Evolutionary conservation across 805 yeast genomes (phyloP).

Genomic region (Wickerhamiella siamensis): DNA sequence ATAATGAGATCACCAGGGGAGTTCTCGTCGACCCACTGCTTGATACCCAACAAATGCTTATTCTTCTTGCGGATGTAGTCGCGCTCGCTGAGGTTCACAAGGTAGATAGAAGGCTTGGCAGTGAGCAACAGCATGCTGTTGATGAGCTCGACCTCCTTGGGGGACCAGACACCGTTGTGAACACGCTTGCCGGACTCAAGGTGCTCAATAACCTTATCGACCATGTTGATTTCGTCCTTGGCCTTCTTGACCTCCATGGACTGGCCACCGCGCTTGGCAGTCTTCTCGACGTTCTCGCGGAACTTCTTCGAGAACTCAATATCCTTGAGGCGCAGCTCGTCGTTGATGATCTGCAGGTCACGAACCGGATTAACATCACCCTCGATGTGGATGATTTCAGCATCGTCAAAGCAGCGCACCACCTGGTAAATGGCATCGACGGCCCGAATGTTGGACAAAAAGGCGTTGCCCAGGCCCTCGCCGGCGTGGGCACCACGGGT

Average conservation of each 20-base stretch:
- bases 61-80: constrained; percentile 82
- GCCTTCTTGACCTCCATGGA: constrained; percentile 79
- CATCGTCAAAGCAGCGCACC: constrained; percentile 94
- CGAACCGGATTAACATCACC: constrained; percentile 93
- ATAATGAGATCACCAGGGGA: constrained; percentile 86
- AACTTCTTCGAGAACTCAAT: constrained; percentile 86
- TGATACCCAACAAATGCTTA: constrained; percentile 66
- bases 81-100: constrained; percentile 76
- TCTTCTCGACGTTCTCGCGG: constrained; percentile 61
- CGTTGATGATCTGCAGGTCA: constrained; percentile 81
- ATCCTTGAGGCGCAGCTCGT: constrained; percentile 90
- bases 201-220: constrained; percentile 55
- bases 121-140: constrained; percentile 78
- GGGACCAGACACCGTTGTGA: constrained; percentile 74
- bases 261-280: constrained; percentile 78
- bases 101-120: constrained; percentile 89
- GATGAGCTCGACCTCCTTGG: constrained; percentile 82
- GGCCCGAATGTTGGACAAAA: constrained; percentile 89
- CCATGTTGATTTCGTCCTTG: constrained; percentile 70
- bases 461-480: constrained; percentile 96
- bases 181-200: constrained; percentile 79
- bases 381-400: constrained; percentile 93
- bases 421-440: constrained; percentile 98
- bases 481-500: constrained; percentile 95
- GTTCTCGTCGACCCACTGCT: constrained; percentile 77